Base-by-base conservation (phyloP, 192 early-diverging fungal species). In the Umbelopsis vinacea region DNA sequence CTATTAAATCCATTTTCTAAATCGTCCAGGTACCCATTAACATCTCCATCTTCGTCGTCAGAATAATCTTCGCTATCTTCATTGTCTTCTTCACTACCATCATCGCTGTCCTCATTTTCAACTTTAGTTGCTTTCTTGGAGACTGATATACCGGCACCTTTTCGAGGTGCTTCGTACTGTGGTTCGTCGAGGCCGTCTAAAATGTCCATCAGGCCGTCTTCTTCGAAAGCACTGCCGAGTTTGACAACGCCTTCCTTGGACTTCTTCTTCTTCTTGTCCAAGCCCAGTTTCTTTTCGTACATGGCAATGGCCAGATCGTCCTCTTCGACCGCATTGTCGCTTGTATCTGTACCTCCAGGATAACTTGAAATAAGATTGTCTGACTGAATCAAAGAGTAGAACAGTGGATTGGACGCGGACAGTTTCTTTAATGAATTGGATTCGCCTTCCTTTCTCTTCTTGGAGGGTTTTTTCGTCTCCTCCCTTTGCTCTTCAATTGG, bases 131-230 rank as follows among this genome's bases (percentile, higher is more conserved):
- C 71, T 46, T 55, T 53, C 11, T 38, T 33, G 14, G 60, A 14
- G 24, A 57, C 35, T 9, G 35, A n/a, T 69, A 43, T 46, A 37
- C 21, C 45, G 17, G 19, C 22, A 8, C 52, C 29, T 37, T 33
- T n/a, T 53, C 35, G 29, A 46, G 19, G 9, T 22, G 15, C 23
- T 45, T 26, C 7, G 46, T 24, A 8, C 38, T 73, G 60, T 35
- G 74, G 47, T 47, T 67, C 24, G 70, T 24, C 71, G 52, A 57
- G 67, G 19, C 80, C 77, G 43, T 82, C 85, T 43, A 86, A 38
- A n/a, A 86, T 23, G 67, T 86, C 85, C 21, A 82, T 73, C 6
- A 86, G 78, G 35, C 85, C 85, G 68, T 86, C 85, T 6, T 86
- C 81, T 45, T 81, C 63, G 38, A 83, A 86, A 10, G 79, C 80